Base-by-base conservation (phyloP, 2,329 filamentous ascomycete genomes). In the Aspergillus fumigatus region DNA sequence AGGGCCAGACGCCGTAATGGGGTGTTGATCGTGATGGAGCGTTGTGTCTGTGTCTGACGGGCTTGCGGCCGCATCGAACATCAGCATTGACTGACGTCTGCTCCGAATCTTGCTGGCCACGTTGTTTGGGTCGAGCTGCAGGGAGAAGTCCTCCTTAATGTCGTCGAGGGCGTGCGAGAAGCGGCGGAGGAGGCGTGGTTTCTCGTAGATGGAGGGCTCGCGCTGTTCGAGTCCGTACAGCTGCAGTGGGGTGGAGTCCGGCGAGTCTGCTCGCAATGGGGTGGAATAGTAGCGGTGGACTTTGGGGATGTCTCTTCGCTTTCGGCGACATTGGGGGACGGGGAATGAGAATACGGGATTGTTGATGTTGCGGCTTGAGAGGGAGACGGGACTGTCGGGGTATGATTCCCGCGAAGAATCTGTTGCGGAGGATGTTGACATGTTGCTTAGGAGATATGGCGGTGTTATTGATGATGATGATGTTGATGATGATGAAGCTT, bases 131-230 rank as follows among this genome's bases (percentile, higher is more conserved):
- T 66, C 63, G 7, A 70, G 52, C 32, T 68, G 61, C 11, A 67
- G 58, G 9, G 67, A 60, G 21, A 70, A 60, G 53, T 73, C 70
- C 55, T 73, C 70, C 27, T 68, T 69, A 57, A 72, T 72, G 51
- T 72, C 70, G 54, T 67, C 70, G 47, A 73, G 67, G 47, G 67
- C 70, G 54, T 72, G 64, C n/a, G 71, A 73, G 51, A 73, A 62
- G 41, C 71, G 66, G 47, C 58, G 63, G 25, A 73, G 52, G 19
- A 70, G 62, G 26, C 65, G 66, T 32, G 67, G 67, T 40, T 63
- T 65, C 45, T 68, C 62, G 25, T 56, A 50, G 53, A 73, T 67
- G 5, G 71, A 73, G 32, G 69, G 67, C 27, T 67, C 67, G 52
- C 71, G 70, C 56, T 68, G 63, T 49, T 73, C 70, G 48, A 70